Conservation (phyloP, 768 basidiomycete genomes). For the Trametes punicea region DNA sequence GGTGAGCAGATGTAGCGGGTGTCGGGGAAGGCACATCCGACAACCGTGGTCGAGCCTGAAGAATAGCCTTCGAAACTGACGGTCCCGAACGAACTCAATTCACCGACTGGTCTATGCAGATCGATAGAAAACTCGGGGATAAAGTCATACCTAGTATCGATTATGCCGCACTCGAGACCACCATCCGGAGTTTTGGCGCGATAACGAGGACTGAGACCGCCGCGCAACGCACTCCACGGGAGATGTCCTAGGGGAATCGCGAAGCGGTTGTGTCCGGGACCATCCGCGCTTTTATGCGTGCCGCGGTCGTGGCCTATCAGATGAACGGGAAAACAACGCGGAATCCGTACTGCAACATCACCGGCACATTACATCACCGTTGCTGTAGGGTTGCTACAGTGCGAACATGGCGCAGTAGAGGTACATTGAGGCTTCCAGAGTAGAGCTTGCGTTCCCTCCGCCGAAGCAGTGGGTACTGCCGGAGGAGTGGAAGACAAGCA, state of each 20-base stretch:
- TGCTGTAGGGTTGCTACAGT: constrained; percentile 11
- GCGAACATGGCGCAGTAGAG: constrained; percentile 12
- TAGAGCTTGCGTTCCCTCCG: constrained; percentile 16
- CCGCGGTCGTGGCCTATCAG: constrained; percentile 14
- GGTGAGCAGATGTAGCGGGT: background rate
- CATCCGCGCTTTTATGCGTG: constrained; percentile 13
- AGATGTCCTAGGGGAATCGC: constrained; percentile 15
- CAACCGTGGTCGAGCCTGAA: background rate
- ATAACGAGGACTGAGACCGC: background rate
- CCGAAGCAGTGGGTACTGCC: constrained; percentile 10
- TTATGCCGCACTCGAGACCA: background rate
- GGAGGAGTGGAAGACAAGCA: constrained; percentile 4
- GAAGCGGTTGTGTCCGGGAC: background rate
- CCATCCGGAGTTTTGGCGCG: constrained; percentile 11
- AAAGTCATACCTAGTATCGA: constrained; percentile 17
- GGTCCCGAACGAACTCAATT: background rate
- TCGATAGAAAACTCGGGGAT: background rate
- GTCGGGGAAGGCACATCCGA: background rate
- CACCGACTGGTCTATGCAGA: background rate
- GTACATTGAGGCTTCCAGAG: constrained; percentile 8
- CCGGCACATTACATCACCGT: constrained; percentile 19
- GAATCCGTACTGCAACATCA: constrained; percentile 13
- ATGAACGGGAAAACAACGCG: constrained; percentile 10
- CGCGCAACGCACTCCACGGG: background rate
- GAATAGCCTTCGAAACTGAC: constrained; percentile 1